Percentiles rank a stretch among this genome's conserved stretches.
Evolutionary conservation across 2,329 filamentous ascomycete genomes (phyloP).

Genomic region (Fusarium praegraminearum): DNA sequence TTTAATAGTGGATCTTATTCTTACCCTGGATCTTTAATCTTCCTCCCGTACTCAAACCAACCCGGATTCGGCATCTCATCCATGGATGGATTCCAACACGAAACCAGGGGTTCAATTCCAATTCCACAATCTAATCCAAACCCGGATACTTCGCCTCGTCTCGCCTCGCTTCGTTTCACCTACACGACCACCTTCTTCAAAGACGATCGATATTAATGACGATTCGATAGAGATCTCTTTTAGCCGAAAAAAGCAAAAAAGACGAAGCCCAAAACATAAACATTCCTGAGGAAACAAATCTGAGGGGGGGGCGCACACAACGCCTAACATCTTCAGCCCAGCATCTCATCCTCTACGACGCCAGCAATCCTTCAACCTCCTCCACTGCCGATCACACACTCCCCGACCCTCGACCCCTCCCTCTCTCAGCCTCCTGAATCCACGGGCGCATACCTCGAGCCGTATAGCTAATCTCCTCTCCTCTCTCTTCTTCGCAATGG

Average conservation of each 20-base stretch:
- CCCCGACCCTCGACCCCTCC: conserved; percentile 10
- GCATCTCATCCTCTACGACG: conserved; percentile 24
- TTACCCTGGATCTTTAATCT: conserved; percentile 41
- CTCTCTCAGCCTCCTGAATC: conserved; percentile 12
- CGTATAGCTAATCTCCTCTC: background rate
- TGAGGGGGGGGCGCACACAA: background rate
- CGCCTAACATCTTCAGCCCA: conserved; percentile 3
- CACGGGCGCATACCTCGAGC: background rate
- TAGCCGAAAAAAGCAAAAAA: background rate
- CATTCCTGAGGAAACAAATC: background rate
- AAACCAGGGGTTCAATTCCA: conserved; percentile 28
- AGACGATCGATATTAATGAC: conserved; percentile 6
- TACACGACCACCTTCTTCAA: conserved; percentile 1
- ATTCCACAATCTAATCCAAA: conserved; percentile 3
- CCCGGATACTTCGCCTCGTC: background rate
- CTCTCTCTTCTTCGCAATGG: conserved; percentile 18
- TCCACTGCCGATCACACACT: conserved; percentile 31
- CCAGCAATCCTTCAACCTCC: conserved; percentile 22
- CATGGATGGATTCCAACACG: conserved; percentile 4
- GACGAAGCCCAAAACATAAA: background rate
- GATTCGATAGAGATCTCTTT: background rate
- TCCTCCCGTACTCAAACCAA: conserved; percentile 20
- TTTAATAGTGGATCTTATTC: conserved; percentile 12
- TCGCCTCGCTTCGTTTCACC: conserved; percentile 1
- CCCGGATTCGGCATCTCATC: conserved; percentile 18